Conservation (phyloP, 371 early-diverging fungal species). For the Saksenaea oblongispora region DNA sequence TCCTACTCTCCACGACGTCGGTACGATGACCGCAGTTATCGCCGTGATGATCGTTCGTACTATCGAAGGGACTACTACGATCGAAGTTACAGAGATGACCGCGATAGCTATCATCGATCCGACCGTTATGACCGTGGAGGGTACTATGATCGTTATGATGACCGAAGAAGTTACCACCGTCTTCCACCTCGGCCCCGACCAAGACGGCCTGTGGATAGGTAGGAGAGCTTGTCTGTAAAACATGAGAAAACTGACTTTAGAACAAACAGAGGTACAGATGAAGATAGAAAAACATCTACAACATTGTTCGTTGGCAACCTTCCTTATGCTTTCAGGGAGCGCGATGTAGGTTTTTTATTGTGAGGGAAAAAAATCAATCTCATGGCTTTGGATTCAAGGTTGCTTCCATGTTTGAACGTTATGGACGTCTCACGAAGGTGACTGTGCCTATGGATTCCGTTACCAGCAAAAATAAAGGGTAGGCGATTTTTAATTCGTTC, state of each 20-base stretch:
- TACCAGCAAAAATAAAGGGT: conserved; percentile 81
- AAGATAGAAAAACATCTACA: conserved; percentile 63
- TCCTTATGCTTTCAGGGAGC: conserved; percentile 75
- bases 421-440: conserved; percentile 65
- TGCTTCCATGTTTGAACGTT: conserved; percentile 72
- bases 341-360: conserved; percentile 47
- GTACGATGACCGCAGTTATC: conserved; percentile 23
- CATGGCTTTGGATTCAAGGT: conserved; percentile 24
- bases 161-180: conserved; percentile 25
- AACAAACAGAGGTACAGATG: conserved; percentile 55
- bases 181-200: conserved; percentile 57
- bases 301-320: conserved; percentile 80
- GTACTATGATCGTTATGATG: conserved; percentile 30
- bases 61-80: conserved; percentile 18
- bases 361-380: neutral
- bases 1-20: conserved; percentile 51
- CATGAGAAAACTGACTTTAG: neutral
- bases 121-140: conserved; percentile 40
- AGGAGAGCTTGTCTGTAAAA: neutral
- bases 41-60: conserved; percentile 13
- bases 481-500: conserved; percentile 2
- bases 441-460: conserved; percentile 73
- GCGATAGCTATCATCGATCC: conserved; percentile 31
- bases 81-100: conserved; percentile 45
- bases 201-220: conserved; percentile 60